phyloP scores from a whole-genome alignment of 805 yeast genomes.

The Teunomyces atbi region DNA sequence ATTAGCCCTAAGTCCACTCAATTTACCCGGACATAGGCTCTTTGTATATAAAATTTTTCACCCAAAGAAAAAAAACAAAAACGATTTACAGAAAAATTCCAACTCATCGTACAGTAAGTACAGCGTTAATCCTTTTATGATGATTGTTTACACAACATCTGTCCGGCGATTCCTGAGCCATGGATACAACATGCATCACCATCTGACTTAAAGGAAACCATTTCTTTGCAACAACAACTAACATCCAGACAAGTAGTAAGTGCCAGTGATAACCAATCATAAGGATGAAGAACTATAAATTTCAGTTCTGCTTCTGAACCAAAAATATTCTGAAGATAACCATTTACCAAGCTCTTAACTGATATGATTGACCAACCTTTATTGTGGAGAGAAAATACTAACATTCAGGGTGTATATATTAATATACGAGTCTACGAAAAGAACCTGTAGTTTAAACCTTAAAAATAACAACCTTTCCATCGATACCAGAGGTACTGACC shows the following conservation, averaged over 20 bases:
- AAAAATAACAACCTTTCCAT: conserved; percentile 87
- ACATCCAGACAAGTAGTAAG: conserved; percentile 2
- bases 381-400: background rate
- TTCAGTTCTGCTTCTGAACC: conserved; percentile 99
- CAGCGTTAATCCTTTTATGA: conserved; percentile 8
- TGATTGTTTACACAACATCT: conserved; percentile 18
- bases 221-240: background rate
- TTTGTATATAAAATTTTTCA: background rate
- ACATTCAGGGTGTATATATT: background rate
- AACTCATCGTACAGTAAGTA: background rate
- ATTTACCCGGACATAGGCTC: background rate
- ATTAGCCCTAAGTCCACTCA: background rate
- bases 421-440: background rate
- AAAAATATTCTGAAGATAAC: conserved; percentile 68
- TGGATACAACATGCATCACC: conserved; percentile 96
- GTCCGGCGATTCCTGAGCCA: conserved; percentile 71
- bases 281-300: conserved; percentile 59
- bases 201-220: conserved; percentile 56
- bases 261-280: conserved; percentile 10
- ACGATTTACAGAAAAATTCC: no score
- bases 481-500: conserved; percentile 74
- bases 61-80: no score
- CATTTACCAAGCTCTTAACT: conserved; percentile 60
- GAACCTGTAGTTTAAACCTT: conserved; percentile 8
- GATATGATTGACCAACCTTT: conserved; percentile 16